Base-by-base conservation (phyloP, 2,329 filamentous ascomycete genomes). In the Helminthosporium solani region DNA sequence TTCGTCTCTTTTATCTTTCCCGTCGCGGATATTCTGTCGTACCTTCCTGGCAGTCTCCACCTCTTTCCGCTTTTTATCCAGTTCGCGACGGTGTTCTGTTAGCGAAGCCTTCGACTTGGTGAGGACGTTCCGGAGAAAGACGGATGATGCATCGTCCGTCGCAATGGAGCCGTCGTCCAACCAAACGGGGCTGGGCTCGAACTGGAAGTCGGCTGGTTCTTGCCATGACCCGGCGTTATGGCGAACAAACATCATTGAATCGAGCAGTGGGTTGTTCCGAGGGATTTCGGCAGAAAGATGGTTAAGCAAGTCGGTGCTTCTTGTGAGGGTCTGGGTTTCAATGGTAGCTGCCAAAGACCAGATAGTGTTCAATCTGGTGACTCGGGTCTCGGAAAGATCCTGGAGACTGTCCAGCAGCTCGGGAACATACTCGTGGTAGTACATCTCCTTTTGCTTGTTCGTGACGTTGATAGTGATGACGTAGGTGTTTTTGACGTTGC, bases 401-500 rank as follows among this genome's bases (percentile, higher is more conserved):
- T 99, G 94, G 47, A 99, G 74, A 58, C 82, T 84, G 73, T 97
- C 89, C 66, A 99, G 80, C 47, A 97, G 75, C 66, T 97, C 94
- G 7, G 94, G 94, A 16, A 99, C 80, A 69, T 97, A 97, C 70
- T 96, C 90, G 67, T 97, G 87, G 66, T 96, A 99, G 75, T 97
- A 97, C 66, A 86, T 89, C 67, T 96, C 90, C 75, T 97, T 99
- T 64, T 96, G 86, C 75, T 94, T 95, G 73, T 99, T 99, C 27
- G 91, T 95, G 47, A 97, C 89, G 66, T 95, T 95, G 74, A 99
- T 96, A 50, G 84, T 82, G 63, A 99, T 96, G 50, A 99, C 76
- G 66, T 99, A 99, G n/a, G 88, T 90, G 70, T 99, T 99, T 78
- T 99, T 99, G 69, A 87, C 81, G 67, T 99, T 99, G 73, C 94